Conservation (phyloP, 192 early-diverging fungal genomes). For the Podila verticillata region DNA sequence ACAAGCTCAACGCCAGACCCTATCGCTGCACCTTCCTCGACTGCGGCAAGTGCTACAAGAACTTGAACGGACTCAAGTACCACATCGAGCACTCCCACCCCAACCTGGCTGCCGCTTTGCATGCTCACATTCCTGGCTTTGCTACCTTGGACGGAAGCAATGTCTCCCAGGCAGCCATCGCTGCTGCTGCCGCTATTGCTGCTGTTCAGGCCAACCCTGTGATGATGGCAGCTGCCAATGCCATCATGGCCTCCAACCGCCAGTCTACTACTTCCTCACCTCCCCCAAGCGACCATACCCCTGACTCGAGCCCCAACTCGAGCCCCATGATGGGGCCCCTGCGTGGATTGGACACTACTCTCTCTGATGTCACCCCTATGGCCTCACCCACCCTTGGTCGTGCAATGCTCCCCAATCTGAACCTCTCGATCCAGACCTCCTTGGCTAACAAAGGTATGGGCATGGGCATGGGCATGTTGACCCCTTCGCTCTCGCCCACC, state of each 20-base stretch:
- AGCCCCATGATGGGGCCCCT: conserved; percentile 35
- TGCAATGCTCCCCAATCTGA: conserved; percentile 5
- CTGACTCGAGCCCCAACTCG: conserved; percentile 44
- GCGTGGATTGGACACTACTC: background rate
- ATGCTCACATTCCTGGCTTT: conserved; percentile 37
- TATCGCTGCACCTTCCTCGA: conserved; percentile 81
- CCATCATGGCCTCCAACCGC: conserved; percentile 42
- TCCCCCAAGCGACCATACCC: conserved; percentile 21
- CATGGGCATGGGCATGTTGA: conserved; percentile 22
- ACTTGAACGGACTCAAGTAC: conserved; percentile 96
- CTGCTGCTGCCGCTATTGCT: conserved; percentile 68
- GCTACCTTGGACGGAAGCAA: conserved; percentile 49
- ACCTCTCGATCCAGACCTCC: conserved; percentile 40
- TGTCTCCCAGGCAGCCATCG: conserved; percentile 64
- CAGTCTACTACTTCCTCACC: background rate
- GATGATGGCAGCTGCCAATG: conserved; percentile 49
- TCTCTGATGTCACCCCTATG: conserved; percentile 34
- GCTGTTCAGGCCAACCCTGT: conserved; percentile 53
- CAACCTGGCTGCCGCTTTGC: conserved; percentile 52
- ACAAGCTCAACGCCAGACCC: conserved; percentile 68
- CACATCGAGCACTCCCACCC: conserved; percentile 92
- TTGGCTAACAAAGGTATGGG: conserved; percentile 9
- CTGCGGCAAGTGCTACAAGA: conserved; percentile 97
- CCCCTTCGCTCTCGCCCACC: conserved; percentile 42
- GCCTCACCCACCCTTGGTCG: conserved; percentile 31